Evolutionary conservation across 306 rosid species (phyloP).

Genomic region (Trichosanthes cucumerina): DNA sequence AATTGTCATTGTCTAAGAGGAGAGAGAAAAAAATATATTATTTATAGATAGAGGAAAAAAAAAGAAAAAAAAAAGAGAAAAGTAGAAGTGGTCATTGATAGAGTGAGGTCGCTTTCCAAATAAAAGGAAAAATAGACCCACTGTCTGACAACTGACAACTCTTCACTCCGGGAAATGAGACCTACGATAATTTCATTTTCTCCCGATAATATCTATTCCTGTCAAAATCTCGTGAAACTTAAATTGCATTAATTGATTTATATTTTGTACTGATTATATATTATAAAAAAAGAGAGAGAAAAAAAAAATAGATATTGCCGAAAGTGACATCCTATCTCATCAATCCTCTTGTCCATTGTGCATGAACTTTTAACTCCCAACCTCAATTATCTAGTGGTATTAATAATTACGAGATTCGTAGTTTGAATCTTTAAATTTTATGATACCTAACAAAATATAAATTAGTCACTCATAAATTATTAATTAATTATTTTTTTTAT

Average conservation of each 20-base stretch:
- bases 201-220: neutral
- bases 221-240: neutral
- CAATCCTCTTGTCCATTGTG: constrained; percentile 3
- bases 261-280: neutral
- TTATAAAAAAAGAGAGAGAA: neutral
- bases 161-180: neutral
- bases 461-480: no score
- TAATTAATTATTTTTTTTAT: no score
- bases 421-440: no score
- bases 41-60: neutral
- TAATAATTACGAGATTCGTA: no score
- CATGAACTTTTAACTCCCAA: constrained; percentile 2
- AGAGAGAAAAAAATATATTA: neutral
- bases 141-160: constrained; percentile 8
- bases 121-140: constrained; percentile 5
- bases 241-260: neutral
- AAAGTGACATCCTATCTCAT: constrained; percentile 3
- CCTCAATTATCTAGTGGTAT: no score
- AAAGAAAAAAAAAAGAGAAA: neutral
- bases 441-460: no score
- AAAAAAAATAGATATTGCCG: neutral
- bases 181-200: neutral
- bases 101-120: constrained; percentile 5
- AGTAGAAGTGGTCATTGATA: neutral
- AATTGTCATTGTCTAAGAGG: neutral